Percentiles rank a stretch among this genome's conserved stretches.
These are phyloP conservation scores for Rubus idaeus DNA, from an alignment of 306 rosid species.

Conservation along the genomic window DNA sequence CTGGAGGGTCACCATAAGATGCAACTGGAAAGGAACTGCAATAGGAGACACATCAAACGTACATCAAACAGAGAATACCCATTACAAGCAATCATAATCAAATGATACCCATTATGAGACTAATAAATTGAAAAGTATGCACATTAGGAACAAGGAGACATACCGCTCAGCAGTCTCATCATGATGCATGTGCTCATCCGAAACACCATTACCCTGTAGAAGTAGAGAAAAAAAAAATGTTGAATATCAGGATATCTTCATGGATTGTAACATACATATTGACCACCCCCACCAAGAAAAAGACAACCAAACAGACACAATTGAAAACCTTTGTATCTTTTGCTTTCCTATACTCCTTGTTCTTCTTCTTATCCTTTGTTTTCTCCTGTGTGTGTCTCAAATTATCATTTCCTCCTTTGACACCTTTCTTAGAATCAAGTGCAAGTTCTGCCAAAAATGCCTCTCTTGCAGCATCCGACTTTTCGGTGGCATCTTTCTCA, in stretches of 20 bases:
- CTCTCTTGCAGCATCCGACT: slow-evolving; percentile 94
- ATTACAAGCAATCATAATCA: slow-evolving; percentile 19
- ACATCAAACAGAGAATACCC: slow-evolving; percentile 16
- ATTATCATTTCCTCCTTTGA: slow-evolving; percentile 71
- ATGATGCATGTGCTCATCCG: slow-evolving; percentile 40
- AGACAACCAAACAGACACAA: slow-evolving; percentile 29
- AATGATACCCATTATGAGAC: slow-evolving; percentile 18
- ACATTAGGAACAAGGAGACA: slow-evolving; percentile 25
- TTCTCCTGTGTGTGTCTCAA: slow-evolving; percentile 64
- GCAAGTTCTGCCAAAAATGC: slow-evolving; percentile 97
- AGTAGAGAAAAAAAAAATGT: slow-evolving; percentile 4
- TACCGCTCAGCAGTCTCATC: slow-evolving; percentile 49
- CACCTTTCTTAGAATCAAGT: slow-evolving; percentile 74
- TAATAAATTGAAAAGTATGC: neutral
- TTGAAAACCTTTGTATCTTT: slow-evolving; percentile 74
- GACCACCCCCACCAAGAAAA: slow-evolving; percentile 28
- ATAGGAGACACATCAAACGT: slow-evolving; percentile 27
- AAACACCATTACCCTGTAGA: slow-evolving; percentile 58
- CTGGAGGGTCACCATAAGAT: slow-evolving; percentile 51
- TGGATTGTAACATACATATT: slow-evolving; percentile 5
- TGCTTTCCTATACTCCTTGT: slow-evolving; percentile 71
- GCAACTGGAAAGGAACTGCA: slow-evolving; percentile 62
- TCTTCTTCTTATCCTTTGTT: slow-evolving; percentile 83
- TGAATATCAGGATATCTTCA: slow-evolving; percentile 26
- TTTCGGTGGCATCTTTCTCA: slow-evolving; percentile 89